These are phyloP conservation scores for Oryza glumipatula DNA, from an alignment of 176 grass and related monocot species.

Conservation along the genomic window DNA sequence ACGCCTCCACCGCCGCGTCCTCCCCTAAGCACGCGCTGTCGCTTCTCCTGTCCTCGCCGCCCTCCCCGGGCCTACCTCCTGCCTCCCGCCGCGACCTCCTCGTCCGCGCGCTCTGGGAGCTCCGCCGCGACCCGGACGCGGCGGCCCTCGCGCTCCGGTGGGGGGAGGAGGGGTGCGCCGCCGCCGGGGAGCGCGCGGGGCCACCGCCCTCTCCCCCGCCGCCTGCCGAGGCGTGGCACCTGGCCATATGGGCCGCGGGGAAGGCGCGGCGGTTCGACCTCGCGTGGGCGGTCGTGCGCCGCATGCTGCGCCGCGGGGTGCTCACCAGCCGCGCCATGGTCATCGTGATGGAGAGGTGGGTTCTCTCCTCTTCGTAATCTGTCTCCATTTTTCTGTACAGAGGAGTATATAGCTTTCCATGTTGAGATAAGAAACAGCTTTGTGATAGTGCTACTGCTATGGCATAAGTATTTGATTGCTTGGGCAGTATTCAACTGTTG, in stretches of 20 bases:
- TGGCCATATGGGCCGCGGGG: constrained; percentile 64
- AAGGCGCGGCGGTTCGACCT: constrained; percentile 73
- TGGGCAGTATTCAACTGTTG: no score
- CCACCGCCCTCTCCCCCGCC: not conserved
- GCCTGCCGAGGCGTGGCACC: constrained; percentile 62
- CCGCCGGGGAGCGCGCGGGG: constrained; percentile 1
- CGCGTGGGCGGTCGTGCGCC: constrained; percentile 65
- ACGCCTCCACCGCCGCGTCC: constrained; percentile 53
- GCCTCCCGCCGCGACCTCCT: constrained; percentile 40
- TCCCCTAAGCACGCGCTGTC: constrained; percentile 59
- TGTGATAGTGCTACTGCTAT: not conserved
- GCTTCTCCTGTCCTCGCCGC: constrained; percentile 41
- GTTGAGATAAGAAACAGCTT: not conserved
- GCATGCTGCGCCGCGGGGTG: constrained; percentile 59
- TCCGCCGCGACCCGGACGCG: constrained; percentile 62
- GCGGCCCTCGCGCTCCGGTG: constrained; percentile 60
- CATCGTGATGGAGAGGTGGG: constrained; percentile 83
- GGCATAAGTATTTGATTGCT: not conserved
- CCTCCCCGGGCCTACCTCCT: constrained; percentile 12
- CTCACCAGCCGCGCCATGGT: constrained; percentile 70
- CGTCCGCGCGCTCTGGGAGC: constrained; percentile 72
- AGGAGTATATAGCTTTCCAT: no score
- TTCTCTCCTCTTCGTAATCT: not conserved
- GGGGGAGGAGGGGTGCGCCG: constrained; percentile 45
- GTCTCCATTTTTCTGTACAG: no score